Evolutionary conservation across 148 eudicot genomes (phyloP), one percentile per base, ranked within the genome.

Genomic region (Camellia sinensis): DNA sequence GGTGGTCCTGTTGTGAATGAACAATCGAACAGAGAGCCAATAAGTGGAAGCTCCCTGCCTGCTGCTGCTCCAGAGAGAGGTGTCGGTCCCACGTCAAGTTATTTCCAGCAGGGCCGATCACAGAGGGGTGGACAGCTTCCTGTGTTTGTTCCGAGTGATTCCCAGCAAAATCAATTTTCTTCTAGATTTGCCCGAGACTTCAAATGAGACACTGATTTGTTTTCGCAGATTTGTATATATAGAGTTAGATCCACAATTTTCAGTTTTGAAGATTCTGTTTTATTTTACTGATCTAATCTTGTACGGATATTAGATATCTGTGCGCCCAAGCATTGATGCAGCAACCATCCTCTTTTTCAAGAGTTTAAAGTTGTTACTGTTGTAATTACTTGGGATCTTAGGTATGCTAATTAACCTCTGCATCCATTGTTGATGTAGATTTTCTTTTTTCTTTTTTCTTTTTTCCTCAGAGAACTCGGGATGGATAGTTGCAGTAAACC

Each of bases 111-210:
- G 84, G 92, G 94, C 5, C 82, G 94, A 81, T 64, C 94, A 68
- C 98, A 90, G 84, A 89, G 97, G 73, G 93, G 97, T 29, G 90
- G 87, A 17, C 97, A 95, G 90, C 92, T 95, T 70, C 98, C 98
- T 4, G 97, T 95, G 71, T 95, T 93, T 82, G 89, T 89, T 64
- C 98, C 98, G 22, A 88, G 94, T 78, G 94, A 93, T 82, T 87
- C 94, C 56, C 91, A 83, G 83, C 86, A 87, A 69, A 87, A 78
- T 41, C 90, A 86, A 60, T 86, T 82, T 63, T 71, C 86, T 84
- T 86, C 91, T 80, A 79, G 84, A 82, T 67, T 81, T 75, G 85
- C 87, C 46, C 87, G 85, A 89, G 74, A 56, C 6, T 63, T 63
- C 8, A 43, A 29, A 17, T 64, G 71, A 68, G 57, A 69, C 15